A percentile compares a stretch with the other conserved stretches of the same genome.
Conservation (phyloP, 495 filamentous ascomycete genomes). For the Choiromyces venosus region DNA sequence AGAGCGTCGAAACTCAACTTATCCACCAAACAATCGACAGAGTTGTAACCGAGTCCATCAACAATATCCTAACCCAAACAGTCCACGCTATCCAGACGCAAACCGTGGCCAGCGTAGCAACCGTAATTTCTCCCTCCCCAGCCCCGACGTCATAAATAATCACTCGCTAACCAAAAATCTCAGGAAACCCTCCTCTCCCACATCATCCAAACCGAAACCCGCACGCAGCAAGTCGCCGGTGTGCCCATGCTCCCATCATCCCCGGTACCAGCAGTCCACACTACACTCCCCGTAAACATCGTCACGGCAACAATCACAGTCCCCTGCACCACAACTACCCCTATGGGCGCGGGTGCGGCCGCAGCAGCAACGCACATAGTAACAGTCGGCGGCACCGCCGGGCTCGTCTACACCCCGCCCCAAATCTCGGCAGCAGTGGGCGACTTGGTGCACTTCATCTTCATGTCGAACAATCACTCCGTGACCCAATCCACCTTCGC, state of each 20-base stretch:
- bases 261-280: neutral
- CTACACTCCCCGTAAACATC: conserved; percentile 3
- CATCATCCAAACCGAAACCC: conserved; percentile 5
- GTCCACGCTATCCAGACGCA: conserved; percentile 28
- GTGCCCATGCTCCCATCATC: neutral
- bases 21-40: conserved; percentile 15
- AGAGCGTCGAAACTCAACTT: conserved; percentile 16
- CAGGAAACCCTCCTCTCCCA: conserved; percentile 28
- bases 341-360: conserved; percentile 7
- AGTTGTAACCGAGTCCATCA: conserved; percentile 5
- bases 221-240: conserved; percentile 24
- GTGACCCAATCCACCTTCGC: conserved; percentile 66
- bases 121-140: conserved; percentile 13
- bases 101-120: conserved; percentile 24
- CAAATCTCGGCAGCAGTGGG: conserved; percentile 54
- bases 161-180: conserved; percentile 30
- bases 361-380: conserved; percentile 37
- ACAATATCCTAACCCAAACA: neutral
- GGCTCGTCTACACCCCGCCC: conserved; percentile 59
- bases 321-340: conserved; percentile 13
- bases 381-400: conserved; percentile 54
- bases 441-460: conserved; percentile 67
- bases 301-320: conserved; percentile 12
- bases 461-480: conserved; percentile 63
- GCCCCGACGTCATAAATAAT: conserved; percentile 12